Evolutionary conservation across 1,284 basidiomycete genomes (phyloP).

Genomic region (Puccinia triticina): DNA sequence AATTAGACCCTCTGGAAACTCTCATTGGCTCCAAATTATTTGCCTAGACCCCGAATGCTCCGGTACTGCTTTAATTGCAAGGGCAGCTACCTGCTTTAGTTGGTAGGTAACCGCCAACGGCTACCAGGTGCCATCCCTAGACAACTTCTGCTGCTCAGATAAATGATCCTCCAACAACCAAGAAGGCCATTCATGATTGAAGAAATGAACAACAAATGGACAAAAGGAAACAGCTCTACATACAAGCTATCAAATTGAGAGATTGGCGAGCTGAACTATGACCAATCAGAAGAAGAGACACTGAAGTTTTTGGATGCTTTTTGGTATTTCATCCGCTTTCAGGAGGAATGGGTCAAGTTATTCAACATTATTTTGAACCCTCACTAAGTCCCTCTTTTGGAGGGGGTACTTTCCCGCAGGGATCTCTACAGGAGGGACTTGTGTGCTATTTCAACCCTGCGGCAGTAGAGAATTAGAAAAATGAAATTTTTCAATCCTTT

Average conservation of each 20-base stretch:
- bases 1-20: not conserved
- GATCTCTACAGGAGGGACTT: too few species aligned
- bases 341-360: too few species aligned
- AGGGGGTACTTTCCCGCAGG: too few species aligned
- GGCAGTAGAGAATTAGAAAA: too few species aligned
- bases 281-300: too few species aligned
- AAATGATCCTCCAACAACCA: not conserved
- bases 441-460: too few species aligned
- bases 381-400: too few species aligned
- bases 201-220: not conserved
- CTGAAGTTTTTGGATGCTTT: too few species aligned
- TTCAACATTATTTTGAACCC: too few species aligned
- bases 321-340: too few species aligned
- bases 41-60: conserved; percentile 32
- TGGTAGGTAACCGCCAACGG: too few species aligned
- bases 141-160: conserved; percentile 8
- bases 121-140: not conserved
- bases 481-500: too few species aligned
- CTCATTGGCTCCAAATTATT: not conserved
- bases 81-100: conserved; percentile 41
- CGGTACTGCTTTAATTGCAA: conserved; percentile 47
- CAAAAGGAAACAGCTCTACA: not conserved
- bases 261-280: not conserved
- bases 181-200: not conserved
- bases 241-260: not conserved